Conservation (phyloP, 495 filamentous ascomycete species). For the Friedmanniomyces simplex region DNA sequence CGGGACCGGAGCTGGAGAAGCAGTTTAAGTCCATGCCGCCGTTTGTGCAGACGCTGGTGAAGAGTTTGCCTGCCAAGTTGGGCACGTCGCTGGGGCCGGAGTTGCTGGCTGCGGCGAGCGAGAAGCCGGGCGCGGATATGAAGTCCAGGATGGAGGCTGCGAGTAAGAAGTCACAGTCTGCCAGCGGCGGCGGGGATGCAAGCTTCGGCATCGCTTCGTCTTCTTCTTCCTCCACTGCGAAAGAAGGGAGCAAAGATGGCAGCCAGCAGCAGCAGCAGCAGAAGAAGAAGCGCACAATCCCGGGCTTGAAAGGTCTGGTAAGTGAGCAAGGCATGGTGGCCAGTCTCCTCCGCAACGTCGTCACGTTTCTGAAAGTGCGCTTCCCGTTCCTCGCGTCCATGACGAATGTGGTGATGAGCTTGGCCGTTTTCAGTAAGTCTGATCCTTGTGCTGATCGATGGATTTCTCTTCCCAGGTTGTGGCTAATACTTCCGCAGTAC, state of each 20-base stretch:
- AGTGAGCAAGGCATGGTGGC: constrained; percentile 76
- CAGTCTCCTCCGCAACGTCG: constrained; percentile 70
- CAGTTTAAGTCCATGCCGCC: constrained; percentile 68
- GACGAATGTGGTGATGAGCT: constrained; percentile 75
- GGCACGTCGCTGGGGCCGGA: constrained; percentile 65
- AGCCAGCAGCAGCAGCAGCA: no score
- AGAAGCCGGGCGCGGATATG: constrained; percentile 53
- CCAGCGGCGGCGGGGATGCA: constrained; percentile 36
- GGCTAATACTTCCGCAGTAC: constrained; percentile 40
- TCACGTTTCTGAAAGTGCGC: constrained; percentile 68
- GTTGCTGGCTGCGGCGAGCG: constrained; percentile 61
- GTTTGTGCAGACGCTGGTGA: constrained; percentile 77
- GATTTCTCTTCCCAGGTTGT: neutral
- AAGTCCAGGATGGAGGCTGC: constrained; percentile 13
- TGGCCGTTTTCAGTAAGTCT: constrained; percentile 69
- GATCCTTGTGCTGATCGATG: neutral
- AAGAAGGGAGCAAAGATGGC: constrained; percentile 28
- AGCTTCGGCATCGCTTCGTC: constrained; percentile 35
- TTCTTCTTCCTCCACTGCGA: neutral
- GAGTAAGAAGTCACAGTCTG: constrained; percentile 9
- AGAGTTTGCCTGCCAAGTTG: constrained; percentile 73
- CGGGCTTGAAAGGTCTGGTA: constrained; percentile 66
- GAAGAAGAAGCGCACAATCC: constrained; percentile 34
- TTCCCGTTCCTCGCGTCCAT: constrained; percentile 76
- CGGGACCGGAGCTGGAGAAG: constrained; percentile 61